Evolutionary conservation across 2,329 filamentous ascomycete species (phyloP).

Genomic region (Coniochaeta hoffmannii): DNA sequence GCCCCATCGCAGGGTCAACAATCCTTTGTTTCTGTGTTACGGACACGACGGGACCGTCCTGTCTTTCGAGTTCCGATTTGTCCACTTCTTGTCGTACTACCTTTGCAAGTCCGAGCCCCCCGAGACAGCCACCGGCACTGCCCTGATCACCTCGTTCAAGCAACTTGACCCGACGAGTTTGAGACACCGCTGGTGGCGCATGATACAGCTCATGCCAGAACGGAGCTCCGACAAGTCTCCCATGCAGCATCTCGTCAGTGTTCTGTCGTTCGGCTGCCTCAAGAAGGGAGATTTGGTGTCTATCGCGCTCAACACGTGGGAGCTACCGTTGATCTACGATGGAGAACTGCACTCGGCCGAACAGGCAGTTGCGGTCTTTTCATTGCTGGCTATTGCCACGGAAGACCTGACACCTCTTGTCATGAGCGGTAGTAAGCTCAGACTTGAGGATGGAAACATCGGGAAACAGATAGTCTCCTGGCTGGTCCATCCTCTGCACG

Average conservation of each 20-base stretch:
- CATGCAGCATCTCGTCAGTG: constrained; percentile 14
- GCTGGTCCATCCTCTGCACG: constrained; percentile 5
- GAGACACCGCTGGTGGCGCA: constrained; percentile 10
- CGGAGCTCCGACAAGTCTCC: not conserved
- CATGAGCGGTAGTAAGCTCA: constrained; percentile 1
- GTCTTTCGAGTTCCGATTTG: constrained; percentile 16
- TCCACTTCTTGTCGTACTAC: constrained; percentile 10
- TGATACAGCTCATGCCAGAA: constrained; percentile 8
- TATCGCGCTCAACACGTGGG: constrained; percentile 17
- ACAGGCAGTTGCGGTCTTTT: constrained; percentile 13
- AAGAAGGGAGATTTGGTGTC: constrained; percentile 13
- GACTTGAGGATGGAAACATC: not conserved
- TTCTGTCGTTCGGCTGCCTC: constrained; percentile 11
- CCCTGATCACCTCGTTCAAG: not conserved
- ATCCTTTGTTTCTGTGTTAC: constrained; percentile 17
- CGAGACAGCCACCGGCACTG: not conserved
- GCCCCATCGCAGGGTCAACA: constrained; percentile 10
- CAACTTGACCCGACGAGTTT: constrained; percentile 9
- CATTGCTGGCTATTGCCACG: constrained; percentile 10
- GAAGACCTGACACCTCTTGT: constrained; percentile 13
- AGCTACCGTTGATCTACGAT: constrained; percentile 12
- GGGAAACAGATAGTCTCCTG: constrained; percentile 7
- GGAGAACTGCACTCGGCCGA: constrained; percentile 6
- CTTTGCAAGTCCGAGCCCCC: constrained; percentile 5
- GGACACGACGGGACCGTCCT: constrained; percentile 9